Evolutionary conservation across 495 filamentous ascomycete genomes (phyloP).

Genomic region (Hyaloscypha bicolor): DNA sequence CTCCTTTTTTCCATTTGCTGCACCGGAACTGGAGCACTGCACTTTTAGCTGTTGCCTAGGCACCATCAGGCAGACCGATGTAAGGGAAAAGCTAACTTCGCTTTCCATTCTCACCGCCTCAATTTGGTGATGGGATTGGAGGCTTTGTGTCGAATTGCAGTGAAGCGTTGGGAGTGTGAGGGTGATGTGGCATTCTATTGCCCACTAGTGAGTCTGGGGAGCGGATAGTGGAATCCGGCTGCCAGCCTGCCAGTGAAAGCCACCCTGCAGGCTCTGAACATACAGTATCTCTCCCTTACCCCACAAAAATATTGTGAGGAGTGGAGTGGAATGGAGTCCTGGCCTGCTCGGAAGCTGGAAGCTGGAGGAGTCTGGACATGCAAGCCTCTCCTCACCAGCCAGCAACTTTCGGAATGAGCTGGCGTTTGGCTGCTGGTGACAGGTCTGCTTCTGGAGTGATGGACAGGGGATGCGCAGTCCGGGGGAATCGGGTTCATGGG

Average conservation of each 20-base stretch:
- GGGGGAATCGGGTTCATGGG: constrained; percentile 1
- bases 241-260: neutral
- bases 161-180: neutral
- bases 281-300: too few species aligned
- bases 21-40: too few species aligned
- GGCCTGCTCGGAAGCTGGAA: too few species aligned
- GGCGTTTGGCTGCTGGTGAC: too few species aligned
- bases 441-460: neutral
- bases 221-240: neutral
- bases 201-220: constrained; percentile 1
- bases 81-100: neutral
- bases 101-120: neutral
- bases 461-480: neutral
- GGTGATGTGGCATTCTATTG: neutral
- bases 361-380: too few species aligned
- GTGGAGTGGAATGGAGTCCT: too few species aligned
- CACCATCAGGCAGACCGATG: too few species aligned
- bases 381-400: too few species aligned
- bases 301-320: too few species aligned
- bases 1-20: neutral
- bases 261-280: too few species aligned
- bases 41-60: too few species aligned
- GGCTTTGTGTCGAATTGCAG: neutral
- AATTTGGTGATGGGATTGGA: neutral
- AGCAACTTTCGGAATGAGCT: neutral